Conservation (phyloP, 163 green algal genomes). For the Scenedesmus sp. region DNA sequence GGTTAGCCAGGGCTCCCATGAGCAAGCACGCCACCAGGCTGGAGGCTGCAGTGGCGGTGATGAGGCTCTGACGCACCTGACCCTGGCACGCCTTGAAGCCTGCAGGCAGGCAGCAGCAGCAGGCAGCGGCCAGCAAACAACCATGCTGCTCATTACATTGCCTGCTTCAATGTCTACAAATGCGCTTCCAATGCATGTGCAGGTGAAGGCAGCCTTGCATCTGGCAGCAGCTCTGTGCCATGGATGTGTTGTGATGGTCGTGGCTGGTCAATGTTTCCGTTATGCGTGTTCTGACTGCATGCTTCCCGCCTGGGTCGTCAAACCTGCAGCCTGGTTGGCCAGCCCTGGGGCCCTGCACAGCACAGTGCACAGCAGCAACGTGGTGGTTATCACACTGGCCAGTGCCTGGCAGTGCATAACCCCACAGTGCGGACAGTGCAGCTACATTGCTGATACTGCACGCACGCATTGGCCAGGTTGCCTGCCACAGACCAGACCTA, state of each 20-base stretch:
- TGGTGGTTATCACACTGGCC: background rate
- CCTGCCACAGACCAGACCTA: too few relatives aligned
- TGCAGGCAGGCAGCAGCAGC: background rate
- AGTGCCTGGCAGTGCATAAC: background rate
- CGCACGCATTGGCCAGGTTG: too few relatives aligned
- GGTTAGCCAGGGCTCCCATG: slow-evolving; percentile 73
- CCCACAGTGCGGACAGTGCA: too few relatives aligned
- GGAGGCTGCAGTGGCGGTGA: slow-evolving; percentile 73
- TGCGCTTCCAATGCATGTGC: background rate
- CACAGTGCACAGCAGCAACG: background rate
- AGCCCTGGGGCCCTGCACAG: slow-evolving; percentile 25
- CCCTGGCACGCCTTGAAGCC: background rate
- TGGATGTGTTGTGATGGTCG: too few relatives aligned
- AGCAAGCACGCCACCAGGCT: slow-evolving; percentile 73
- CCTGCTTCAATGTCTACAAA: background rate
- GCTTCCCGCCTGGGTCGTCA: background rate
- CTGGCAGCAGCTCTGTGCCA: background rate
- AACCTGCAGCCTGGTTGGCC: slow-evolving; percentile 12
- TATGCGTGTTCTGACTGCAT: background rate
- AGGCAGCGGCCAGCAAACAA: background rate
- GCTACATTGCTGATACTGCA: too few relatives aligned
- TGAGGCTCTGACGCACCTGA: slow-evolving; percentile 56
- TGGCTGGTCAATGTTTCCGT: too few relatives aligned
- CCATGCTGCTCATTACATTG: background rate
- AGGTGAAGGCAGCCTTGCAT: background rate